Conservation (phyloP, 495 filamentous ascomycete genomes). For the Delitschia confertaspora region DNA sequence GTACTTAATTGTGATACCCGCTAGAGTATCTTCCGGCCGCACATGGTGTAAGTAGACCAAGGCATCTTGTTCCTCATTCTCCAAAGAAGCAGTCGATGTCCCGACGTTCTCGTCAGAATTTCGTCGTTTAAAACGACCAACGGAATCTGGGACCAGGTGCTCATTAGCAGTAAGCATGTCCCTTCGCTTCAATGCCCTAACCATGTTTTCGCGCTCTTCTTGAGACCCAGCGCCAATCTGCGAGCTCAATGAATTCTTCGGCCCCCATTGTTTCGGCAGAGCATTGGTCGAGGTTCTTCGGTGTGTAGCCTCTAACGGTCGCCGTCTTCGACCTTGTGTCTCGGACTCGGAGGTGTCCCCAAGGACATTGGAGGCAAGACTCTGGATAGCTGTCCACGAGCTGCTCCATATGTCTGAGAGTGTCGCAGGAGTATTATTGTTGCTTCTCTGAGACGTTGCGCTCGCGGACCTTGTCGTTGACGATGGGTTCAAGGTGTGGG, state of each 20-base stretch:
- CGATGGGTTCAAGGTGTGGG: slow-evolving; percentile 13
- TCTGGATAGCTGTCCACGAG: slow-evolving; percentile 37
- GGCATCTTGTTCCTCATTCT: slow-evolving; percentile 54
- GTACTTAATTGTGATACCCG: slow-evolving; percentile 82
- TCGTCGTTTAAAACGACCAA: slow-evolving; percentile 49
- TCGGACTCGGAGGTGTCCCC: slow-evolving; percentile 32
- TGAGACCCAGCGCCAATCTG: slow-evolving; percentile 46
- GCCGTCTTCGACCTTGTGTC: slow-evolving; percentile 33
- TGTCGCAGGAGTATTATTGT: slow-evolving; percentile 4
- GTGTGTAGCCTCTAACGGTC: slow-evolving; percentile 41
- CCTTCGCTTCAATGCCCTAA: slow-evolving; percentile 56
- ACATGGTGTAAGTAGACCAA: slow-evolving; percentile 89
- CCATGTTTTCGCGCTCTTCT: slow-evolving; percentile 48
- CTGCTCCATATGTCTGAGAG: slow-evolving; percentile 31
- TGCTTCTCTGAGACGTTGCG: slow-evolving; percentile 4
- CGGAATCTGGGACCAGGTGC: slow-evolving; percentile 39
- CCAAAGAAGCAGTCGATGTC: slow-evolving; percentile 33
- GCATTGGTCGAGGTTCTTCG: slow-evolving; percentile 37
- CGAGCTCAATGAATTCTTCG: slow-evolving; percentile 36
- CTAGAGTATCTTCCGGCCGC: slow-evolving; percentile 69
- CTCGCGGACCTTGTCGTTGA: slow-evolving; percentile 11
- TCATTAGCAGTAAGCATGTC: slow-evolving; percentile 49
- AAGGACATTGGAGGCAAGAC: slow-evolving; percentile 37
- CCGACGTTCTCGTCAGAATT: slow-evolving; percentile 47
- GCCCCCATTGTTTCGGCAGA: slow-evolving; percentile 48